Evolutionary conservation across 192 early-diverging fungal species (phyloP).

Genomic region (Paraglomus occultum): DNA sequence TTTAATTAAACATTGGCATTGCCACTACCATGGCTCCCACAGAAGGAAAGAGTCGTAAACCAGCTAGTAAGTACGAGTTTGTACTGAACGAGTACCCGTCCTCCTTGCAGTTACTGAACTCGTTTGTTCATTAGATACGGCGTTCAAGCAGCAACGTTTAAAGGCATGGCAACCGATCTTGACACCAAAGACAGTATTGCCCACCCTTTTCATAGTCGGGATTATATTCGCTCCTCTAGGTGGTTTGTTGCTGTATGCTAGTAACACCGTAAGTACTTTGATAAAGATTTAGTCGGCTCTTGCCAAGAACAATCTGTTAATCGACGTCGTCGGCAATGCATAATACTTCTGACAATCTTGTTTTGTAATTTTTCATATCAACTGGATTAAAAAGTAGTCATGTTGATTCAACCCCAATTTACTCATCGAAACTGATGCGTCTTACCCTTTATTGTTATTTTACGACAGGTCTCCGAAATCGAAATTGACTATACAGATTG

Average conservation of each 20-base stretch:
- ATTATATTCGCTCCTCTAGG: slow-evolving; percentile 95
- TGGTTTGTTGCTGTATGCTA: slow-evolving; percentile 84
- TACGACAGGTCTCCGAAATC: slow-evolving; percentile 73
- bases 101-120: not conserved
- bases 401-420: slow-evolving; percentile 2
- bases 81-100: not conserved
- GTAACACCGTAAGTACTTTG: slow-evolving; percentile 64
- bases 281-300: not conserved
- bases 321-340: not conserved
- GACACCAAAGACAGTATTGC: slow-evolving; percentile 97
- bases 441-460: not conserved
- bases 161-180: slow-evolving; percentile 99
- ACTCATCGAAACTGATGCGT: not conserved
- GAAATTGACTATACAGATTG: slow-evolving; percentile 95
- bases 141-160: slow-evolving; percentile 99
- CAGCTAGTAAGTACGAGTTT: slow-evolving; percentile 49
- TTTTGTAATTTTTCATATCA: not conserved
- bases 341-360: not conserved
- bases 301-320: not conserved
- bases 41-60: slow-evolving; percentile 59
- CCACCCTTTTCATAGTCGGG: slow-evolving; percentile 92
- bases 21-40: slow-evolving; percentile 23
- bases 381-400: not conserved
- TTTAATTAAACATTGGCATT: no score
- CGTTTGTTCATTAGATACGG: slow-evolving; percentile 67